A percentile compares a stretch with the other conserved stretches of the same genome.
Conservation (phyloP, 176 grass and related monocot genomes). For the Thalia dealbata region DNA sequence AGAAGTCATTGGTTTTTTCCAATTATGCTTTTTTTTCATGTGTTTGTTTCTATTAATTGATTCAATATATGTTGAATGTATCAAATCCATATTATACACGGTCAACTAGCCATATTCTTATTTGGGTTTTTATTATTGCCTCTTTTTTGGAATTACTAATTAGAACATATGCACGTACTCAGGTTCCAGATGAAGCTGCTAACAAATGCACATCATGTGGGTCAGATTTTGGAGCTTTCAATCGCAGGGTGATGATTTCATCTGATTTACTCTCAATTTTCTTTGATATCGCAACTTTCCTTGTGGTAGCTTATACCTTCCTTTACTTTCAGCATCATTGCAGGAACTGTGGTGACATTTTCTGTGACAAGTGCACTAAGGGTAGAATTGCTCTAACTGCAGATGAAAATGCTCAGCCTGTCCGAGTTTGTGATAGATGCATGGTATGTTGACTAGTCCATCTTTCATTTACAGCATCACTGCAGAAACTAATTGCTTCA, state of each 20-base stretch:
- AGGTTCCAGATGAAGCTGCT: conserved; percentile 96
- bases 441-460: conserved; percentile 40
- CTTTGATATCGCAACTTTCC: not conserved
- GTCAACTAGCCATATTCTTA: not conserved
- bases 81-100: no score
- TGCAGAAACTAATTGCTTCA: not conserved
- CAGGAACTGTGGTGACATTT: conserved; percentile 95
- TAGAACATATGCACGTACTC: conserved; percentile 21
- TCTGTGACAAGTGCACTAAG: conserved; percentile 94
- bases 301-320: not conserved
- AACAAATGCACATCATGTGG: conserved; percentile 67
- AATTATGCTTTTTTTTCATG: not conserved
- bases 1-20: conserved; percentile 13
- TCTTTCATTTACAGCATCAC: not conserved
- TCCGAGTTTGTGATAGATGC: conserved; percentile 94
- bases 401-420: conserved; percentile 65
- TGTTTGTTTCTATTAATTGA: not conserved
- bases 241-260: conserved; percentile 51
- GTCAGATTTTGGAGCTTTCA: conserved; percentile 84
- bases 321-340: conserved; percentile 82
- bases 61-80: no score
- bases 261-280: not conserved
- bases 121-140: not conserved
- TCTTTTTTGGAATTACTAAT: not conserved
- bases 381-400: conserved; percentile 74